Evolutionary conservation across 2,329 filamentous ascomycete genomes (phyloP).

Genomic region (Epichloe elymi): DNA sequence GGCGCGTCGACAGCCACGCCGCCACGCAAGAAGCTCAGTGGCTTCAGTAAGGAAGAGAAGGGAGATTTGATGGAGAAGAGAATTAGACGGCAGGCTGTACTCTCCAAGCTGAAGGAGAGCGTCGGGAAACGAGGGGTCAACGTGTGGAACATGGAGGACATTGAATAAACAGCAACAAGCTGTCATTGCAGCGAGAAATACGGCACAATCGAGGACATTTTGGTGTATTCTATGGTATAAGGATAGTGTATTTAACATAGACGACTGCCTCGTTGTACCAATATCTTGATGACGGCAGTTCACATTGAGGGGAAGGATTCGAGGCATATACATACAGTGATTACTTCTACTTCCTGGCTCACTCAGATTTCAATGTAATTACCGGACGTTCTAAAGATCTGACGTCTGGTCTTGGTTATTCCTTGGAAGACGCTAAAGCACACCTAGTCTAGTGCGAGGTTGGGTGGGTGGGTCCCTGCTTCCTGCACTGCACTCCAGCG

Average conservation of each 20-base stretch:
- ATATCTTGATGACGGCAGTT: background rate
- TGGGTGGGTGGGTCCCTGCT: background rate
- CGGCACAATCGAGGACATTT: background rate
- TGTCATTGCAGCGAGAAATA: background rate
- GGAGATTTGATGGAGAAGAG: constrained; percentile 39
- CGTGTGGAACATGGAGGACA: constrained; percentile 37
- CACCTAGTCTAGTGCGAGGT: background rate
- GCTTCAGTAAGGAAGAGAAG: constrained; percentile 48
- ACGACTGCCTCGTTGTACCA: background rate
- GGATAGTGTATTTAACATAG: constrained; percentile 2
- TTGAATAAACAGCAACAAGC: constrained; percentile 20
- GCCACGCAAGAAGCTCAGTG: constrained; percentile 48
- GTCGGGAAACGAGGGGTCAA: constrained; percentile 36
- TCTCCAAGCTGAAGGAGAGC: constrained; percentile 36
- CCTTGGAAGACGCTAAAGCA: background rate
- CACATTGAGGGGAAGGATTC: too few relatives aligned
- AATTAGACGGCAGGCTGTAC: constrained; percentile 37
- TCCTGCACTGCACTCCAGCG: background rate
- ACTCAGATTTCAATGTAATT: too few relatives aligned
- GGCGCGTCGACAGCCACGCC: constrained; percentile 28
- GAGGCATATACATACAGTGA: too few relatives aligned
- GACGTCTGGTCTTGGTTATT: too few relatives aligned
- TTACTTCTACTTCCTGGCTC: too few relatives aligned
- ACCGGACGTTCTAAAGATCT: too few relatives aligned
- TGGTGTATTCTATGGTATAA: constrained; percentile 13